Percentiles rank a stretch among this genome's conserved stretches.
These are phyloP conservation scores for Colletotrichum endophyticum DNA, from an alignment of 2,329 filamentous ascomycete genomes.

Conservation along the genomic window DNA sequence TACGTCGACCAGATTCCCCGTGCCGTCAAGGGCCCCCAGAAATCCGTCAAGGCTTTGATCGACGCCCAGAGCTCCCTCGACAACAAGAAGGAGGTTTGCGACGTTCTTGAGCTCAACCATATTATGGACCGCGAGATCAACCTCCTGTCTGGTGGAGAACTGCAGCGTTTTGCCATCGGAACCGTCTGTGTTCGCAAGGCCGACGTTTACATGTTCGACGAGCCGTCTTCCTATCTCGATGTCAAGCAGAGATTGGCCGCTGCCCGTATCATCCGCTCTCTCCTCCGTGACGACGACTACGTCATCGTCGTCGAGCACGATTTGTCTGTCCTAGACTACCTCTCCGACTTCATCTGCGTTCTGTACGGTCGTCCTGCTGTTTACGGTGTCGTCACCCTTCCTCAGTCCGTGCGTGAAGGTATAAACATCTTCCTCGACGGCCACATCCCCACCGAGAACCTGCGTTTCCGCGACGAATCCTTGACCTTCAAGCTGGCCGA, in stretches of 20 bases:
- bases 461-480: constrained; percentile 97
- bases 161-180: constrained; percentile 97
- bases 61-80: constrained; percentile 76
- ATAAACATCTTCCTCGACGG: constrained; percentile 99
- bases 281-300: constrained; percentile 88
- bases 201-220: constrained; percentile 99
- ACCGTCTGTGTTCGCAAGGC: constrained; percentile 95
- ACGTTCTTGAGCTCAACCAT: constrained; percentile 85
- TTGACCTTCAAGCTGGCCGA: constrained; percentile 95
- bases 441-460: constrained; percentile 96
- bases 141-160: constrained; percentile 92
- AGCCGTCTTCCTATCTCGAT: constrained; percentile 98
- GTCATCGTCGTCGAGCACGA: constrained; percentile 99
- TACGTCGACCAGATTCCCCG: constrained; percentile 98
- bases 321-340: constrained; percentile 96
- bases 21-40: constrained; percentile 82
- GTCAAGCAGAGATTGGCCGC: constrained; percentile 98
- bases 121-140: constrained; percentile 92
- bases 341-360: constrained; percentile 97
- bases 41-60: constrained; percentile 80
- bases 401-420: constrained; percentile 94
- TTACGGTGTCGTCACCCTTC: constrained; percentile 96
- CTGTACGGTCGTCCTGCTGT: constrained; percentile 95
- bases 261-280: constrained; percentile 88
- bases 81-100: constrained; percentile 81